Evolutionary conservation across 2,329 filamentous ascomycete species (phyloP), one percentile per base, ranked within the genome.

Genomic region (Xenosphaeropsis pyriputrescens): DNA sequence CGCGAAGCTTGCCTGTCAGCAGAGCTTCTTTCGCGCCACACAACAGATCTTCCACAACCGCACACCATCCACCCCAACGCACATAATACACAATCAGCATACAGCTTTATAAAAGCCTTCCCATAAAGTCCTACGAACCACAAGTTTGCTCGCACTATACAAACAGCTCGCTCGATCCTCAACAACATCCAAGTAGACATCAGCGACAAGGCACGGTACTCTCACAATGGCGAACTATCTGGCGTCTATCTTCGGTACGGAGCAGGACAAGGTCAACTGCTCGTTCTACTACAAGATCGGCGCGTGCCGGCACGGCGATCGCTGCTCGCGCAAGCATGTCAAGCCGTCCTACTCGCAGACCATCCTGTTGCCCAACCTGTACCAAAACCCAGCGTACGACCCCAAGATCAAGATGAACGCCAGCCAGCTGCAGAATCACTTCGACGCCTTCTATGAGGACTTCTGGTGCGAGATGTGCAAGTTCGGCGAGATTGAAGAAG

Each of bases 221-320:
- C 30, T 32, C 47, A 64, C 18, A 56, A 94, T 94, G 88, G 88
- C 88, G 56, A 95, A 95, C 70, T 96, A 95, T 60, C 83, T 98
- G 60, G 91, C 91, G 55, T 94, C 86, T 58, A 98, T 98, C 67
- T 98, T 98, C 71, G 91, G 91, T 56, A 98, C 91, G 19, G 91
- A 98, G 72, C 91, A 96, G 63, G 91, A 98, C 78, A 98, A 89
- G 53, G 88, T 95, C 68, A 95, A 96, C 74, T 95, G 91, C 75
- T 91, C 83, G 41, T 98, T 98, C 75, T 98, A 98, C 77, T 88
- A 95, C 82, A 98, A 98, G 70, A 98, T 98, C 62, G 91, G 91
- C 59, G 91, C 91, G 39, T 98, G 91, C 70, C 81, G 91, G 45
- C 91, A 98, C 70, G 91, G 91, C 57, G 91, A 98, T 65, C 85